Percentiles rank a stretch among this genome's conserved stretches.
Evolutionary conservation across 352 stramenopile species (phyloP).

Genomic region (Globisporangium cystogenes): DNA sequence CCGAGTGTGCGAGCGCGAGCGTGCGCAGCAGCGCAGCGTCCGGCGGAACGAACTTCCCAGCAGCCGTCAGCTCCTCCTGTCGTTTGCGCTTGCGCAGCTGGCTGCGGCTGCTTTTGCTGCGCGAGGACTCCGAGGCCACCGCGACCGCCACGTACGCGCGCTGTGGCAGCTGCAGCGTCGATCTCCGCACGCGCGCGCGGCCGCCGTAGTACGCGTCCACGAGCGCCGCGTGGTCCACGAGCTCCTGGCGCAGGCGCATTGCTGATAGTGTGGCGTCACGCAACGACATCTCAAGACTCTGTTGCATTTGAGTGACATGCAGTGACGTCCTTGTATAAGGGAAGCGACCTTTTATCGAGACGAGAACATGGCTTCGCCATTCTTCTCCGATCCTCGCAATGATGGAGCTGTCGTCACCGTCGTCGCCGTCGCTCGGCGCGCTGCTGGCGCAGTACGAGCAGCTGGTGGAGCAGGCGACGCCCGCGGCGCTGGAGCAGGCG

Average conservation of each 20-base stretch:
- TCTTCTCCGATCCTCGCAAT: too few species aligned
- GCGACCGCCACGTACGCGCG: conserved; percentile 21
- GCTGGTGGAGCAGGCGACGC: too few species aligned
- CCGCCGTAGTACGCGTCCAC: conserved; percentile 54
- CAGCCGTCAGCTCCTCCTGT: conserved; percentile 25
- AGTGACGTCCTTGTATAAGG: too few species aligned
- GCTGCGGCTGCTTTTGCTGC: background rate
- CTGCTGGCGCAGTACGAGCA: too few species aligned
- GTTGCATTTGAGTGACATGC: too few species aligned
- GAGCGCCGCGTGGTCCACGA: conserved; percentile 37
- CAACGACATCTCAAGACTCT: too few species aligned
- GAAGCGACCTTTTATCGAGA: too few species aligned
- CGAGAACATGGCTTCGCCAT: too few species aligned
- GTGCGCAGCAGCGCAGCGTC: conserved; percentile 11
- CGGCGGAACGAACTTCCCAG: conserved; percentile 52
- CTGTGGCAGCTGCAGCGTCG: conserved; percentile 27
- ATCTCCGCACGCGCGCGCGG: conserved; percentile 16
- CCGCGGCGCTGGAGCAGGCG: conserved; percentile 14
- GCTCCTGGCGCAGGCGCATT: background rate
- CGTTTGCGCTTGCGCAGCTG: conserved; percentile 31
- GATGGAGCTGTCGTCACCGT: too few species aligned
- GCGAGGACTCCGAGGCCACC: background rate
- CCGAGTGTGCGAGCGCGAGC: conserved; percentile 18
- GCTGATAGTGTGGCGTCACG: too few species aligned
- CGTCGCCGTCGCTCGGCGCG: too few species aligned